phyloP scores from a whole-genome alignment of 2,329 filamentous ascomycete species.

The Herpotrichia juniperi region DNA sequence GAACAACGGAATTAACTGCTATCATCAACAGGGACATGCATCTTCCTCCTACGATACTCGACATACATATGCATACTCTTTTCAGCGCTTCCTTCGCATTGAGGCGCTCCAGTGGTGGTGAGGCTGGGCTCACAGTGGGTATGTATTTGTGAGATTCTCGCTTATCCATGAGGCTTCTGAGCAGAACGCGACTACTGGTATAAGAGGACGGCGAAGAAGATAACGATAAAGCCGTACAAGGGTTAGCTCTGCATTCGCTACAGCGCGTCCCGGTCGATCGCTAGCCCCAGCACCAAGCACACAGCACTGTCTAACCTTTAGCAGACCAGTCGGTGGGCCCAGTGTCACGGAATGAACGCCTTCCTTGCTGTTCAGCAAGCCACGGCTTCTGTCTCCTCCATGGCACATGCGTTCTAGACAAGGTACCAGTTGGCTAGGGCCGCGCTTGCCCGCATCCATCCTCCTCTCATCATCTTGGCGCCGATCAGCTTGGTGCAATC shows the following conservation, averaged over 20 bases:
- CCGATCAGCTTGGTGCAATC: conserved; percentile 15
- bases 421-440: neutral
- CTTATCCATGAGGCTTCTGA: neutral
- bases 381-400: conserved; percentile 3
- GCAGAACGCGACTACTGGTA: neutral
- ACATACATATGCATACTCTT: no score
- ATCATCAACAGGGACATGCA: no score
- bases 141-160: neutral
- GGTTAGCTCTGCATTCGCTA: neutral
- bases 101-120: neutral
- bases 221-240: neutral
- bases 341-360: neutral
- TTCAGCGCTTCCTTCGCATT: no score
- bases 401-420: neutral
- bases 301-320: neutral
- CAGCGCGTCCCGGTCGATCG: neutral
- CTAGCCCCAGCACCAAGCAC: no score
- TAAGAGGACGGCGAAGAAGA: neutral
- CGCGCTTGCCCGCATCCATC: conserved; percentile 7
- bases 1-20: no score
- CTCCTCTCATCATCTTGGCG: conserved; percentile 4
- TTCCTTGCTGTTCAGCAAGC: conserved; percentile 10
- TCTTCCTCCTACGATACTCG: no score
- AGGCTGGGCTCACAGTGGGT: neutral
- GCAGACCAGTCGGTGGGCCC: neutral